Evolutionary conservation across 2,329 filamentous ascomycete species (phyloP), one percentile per base, ranked within the genome.

Genomic region (Lachnellula occidentalis): DNA sequence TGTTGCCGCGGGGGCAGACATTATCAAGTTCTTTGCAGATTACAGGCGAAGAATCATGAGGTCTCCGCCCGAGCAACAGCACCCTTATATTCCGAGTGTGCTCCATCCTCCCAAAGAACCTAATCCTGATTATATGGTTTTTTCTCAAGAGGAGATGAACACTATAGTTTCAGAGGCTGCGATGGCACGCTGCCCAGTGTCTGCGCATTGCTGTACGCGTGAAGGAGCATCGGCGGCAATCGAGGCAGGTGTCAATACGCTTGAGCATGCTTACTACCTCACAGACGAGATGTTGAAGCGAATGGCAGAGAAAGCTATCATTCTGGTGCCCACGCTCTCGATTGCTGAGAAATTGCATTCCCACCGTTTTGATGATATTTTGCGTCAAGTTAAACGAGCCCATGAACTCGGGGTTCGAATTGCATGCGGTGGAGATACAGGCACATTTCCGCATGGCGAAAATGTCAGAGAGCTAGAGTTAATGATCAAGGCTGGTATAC

Each of bases 311-410:
- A 70, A 73, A n/a, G 66, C 65, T 0, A 72, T 69, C 1, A 76
- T 82, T 19, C 78, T 78, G 53, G 76, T 82, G 17, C 79, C 79
- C 1, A 82, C 79, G 1, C 68, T 82, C 2, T 69, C 76, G 1
- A 72, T 79, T 17, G 67, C 71, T 3, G 76, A 78, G 55, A 47
- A 64, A 7, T 58, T 67, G 21, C 67, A 65, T 21, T 56, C 58
- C 8, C 56, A 66, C 1, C 58, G 57, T 4, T 65, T 73, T 3
- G 59, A 65, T 24, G 53, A 54, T 1, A 66, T 74, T 24, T 66
- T 76, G 39, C 66, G 61, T 2, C 70, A 74, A 27, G 72, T 72
- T 0, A 77, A 75, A 61, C 66, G 63, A 17, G 79, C 77, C 0
- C 72, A 70, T 53, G 72, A 78, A 5, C 51, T 65, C 9, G 79